Conservation (phyloP, 805 yeast species). For the Nematodospora valgi region DNA sequence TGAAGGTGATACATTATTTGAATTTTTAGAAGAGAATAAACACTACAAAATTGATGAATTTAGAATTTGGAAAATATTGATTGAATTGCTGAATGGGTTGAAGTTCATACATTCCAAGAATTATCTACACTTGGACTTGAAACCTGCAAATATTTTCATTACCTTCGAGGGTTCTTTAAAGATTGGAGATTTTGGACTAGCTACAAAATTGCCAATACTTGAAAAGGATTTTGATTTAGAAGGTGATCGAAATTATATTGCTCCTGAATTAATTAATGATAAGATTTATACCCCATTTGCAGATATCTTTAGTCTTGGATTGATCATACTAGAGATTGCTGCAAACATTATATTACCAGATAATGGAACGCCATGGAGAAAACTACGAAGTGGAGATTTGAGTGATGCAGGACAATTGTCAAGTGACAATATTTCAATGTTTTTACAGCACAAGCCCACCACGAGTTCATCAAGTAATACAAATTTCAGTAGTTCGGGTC, state of each 20-base stretch:
- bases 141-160: slow-evolving; percentile 92
- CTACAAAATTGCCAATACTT: slow-evolving; percentile 70
- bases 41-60: slow-evolving; percentile 86
- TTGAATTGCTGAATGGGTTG: slow-evolving; percentile 78
- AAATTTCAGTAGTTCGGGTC: slow-evolving; percentile 1
- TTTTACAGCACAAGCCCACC: slow-evolving; percentile 29
- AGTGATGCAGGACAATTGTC: slow-evolving; percentile 90
- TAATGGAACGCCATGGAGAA: slow-evolving; percentile 96
- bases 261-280: slow-evolving; percentile 86
- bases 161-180: slow-evolving; percentile 93
- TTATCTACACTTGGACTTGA: slow-evolving; percentile 83
- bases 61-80: slow-evolving; percentile 94
- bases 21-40: slow-evolving; percentile 72
- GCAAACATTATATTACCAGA: slow-evolving; percentile 94
- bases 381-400: slow-evolving; percentile 88
- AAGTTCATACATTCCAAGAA: slow-evolving; percentile 71
- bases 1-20: slow-evolving; percentile 87
- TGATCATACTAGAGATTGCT: slow-evolving; percentile 91
- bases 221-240: slow-evolving; percentile 79
- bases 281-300: slow-evolving; percentile 88
- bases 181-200: slow-evolving; percentile 96
- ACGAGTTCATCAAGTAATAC: slow-evolving; percentile 1
- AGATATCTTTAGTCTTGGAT: slow-evolving; percentile 90
- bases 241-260: slow-evolving; percentile 96
- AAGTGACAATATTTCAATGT: slow-evolving; percentile 43